phyloP scores from a whole-genome alignment of 139 green algal species.

The Asterochloris erici region DNA sequence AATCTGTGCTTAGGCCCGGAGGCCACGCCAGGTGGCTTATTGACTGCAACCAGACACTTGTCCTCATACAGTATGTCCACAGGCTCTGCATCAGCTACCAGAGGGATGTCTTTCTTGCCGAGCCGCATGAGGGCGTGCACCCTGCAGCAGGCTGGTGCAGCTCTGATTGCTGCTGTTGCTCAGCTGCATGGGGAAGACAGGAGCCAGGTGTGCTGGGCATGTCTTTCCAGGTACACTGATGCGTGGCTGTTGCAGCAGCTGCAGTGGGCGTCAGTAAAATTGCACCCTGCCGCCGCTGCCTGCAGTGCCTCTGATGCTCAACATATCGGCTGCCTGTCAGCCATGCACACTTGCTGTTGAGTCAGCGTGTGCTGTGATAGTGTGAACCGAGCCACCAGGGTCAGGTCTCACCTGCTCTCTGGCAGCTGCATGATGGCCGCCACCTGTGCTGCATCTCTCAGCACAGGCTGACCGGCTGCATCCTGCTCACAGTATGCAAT shows the following conservation, averaged over 20 bases:
- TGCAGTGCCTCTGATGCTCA: too few species aligned
- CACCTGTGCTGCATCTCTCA: slow-evolving; percentile 30
- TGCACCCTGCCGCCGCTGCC: not conserved
- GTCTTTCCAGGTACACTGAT: not conserved
- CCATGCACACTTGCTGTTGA: not conserved
- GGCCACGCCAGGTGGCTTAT: slow-evolving; percentile 68
- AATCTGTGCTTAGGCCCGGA: slow-evolving; percentile 72
- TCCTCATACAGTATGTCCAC: slow-evolving; percentile 72
- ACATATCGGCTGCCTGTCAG: too few species aligned
- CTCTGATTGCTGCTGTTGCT: not conserved
- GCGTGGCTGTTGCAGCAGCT: not conserved
- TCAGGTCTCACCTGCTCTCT: slow-evolving; percentile 13
- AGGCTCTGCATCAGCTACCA: slow-evolving; percentile 48
- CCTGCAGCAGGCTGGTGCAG: not conserved
- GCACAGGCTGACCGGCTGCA: slow-evolving; percentile 23
- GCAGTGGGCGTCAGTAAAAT: too few species aligned
- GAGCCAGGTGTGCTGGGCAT: not conserved
- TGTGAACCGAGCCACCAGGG: not conserved
- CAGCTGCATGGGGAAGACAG: not conserved
- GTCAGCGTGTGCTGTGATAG: not conserved
- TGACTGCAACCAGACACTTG: slow-evolving; percentile 69
- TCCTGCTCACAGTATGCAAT: slow-evolving; percentile 10
- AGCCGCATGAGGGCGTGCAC: slow-evolving; percentile 24
- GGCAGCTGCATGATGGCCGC: slow-evolving; percentile 36
- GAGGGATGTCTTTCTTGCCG: slow-evolving; percentile 51